Evolutionary conservation across 768 basidiomycete genomes (phyloP), one percentile per base, ranked within the genome.

Genomic region (Mycena filopes): DNA sequence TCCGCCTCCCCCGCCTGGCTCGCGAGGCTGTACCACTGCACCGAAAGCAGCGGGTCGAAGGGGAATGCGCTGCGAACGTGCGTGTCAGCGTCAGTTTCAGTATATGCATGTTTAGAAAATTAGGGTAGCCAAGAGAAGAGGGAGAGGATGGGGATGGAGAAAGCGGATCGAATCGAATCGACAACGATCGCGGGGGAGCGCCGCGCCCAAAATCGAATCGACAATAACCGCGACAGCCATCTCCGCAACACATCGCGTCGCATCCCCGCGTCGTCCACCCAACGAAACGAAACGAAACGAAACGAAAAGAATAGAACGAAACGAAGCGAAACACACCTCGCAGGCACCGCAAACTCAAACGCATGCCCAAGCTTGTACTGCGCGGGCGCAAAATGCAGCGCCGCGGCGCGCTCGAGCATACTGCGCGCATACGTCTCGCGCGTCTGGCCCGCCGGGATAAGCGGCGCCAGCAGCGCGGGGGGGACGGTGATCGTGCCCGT

Each of bases 331-430:
- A 59, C 66, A 1, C 50, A 63, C 60, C 36, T 38, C 0, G 93
- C 92, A 0, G 94, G 83, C 13, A 88, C 84, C 1, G 96, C 96
- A 70, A 96, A 95, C 73, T 98, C 97, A 78, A 95, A 96, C 3
- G 92, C 88, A 69, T 93, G 93, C 0, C 96, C 97, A 41, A 95
- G 86, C 78, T 97, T 98, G 82, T 95, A 96, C 72, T 96, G 95
- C 0, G 93, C 92, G 0, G 95, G 91, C 0, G 92, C 83, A 71
- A 94, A 97, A 58, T 89, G 86, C 21, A 98, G 85, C 76, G 87
- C 95, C 0, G 96, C 96, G 0, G 95, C 90, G 5, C 90, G 85
- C 72, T 97, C 94, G 33, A 98, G 84, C 70, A 92, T 87, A 46
- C 86, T 84, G 13, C 91, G 85, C 0, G 95, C 92, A 73, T 94